Base-by-base conservation (phyloP, 257 asterid species). In the Plectranthus barbatus region DNA sequence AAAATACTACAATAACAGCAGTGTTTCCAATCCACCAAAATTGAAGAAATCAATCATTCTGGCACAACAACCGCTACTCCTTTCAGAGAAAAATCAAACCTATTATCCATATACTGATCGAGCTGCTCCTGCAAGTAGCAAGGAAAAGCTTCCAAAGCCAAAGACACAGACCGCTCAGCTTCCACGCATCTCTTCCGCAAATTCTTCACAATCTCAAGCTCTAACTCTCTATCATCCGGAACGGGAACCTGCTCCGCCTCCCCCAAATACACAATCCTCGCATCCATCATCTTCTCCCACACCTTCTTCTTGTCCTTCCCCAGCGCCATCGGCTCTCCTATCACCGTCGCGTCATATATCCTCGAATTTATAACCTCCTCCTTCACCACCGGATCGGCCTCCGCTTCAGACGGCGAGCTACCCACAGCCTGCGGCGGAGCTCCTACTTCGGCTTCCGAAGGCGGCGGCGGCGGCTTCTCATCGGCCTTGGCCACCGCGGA, bases 211-310 rank as follows among this genome's bases (percentile, higher is more conserved):
- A 90, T 83, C 77, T 84, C 90, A 50, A 90, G 81, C 88, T 86
- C 95, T 83, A 84, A 39, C 57, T 78, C 91, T 66, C 80, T 84
- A 71, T 90, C 97, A 47, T 90, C 97, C 8, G 80, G 70, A 40
- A 66, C 59, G 8, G 94, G 97, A 63, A 89, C 95, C 70, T 79
- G 94, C 77, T 89, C 96, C 44, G 94, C 96, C 78, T 89, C 96
- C 37, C 95, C 97, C 66, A 90, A 73, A 67, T 83, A 90, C 60
- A 90, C 87, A 72, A 87, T 56, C 68, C 91, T 76, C 63, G 89
- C 89, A 76, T 77, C 84, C 89, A 84, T 83, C 67, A 90, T 66
- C 81, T 86, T 90, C 73, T 84, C 94, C 97, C 91, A 86, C 11
- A 79, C 88, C 64, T 78, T 89, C 50, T 58, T 70, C 76, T 66